Conservation (phyloP, 345 rosid genomes). For the Turritis glabra region DNA sequence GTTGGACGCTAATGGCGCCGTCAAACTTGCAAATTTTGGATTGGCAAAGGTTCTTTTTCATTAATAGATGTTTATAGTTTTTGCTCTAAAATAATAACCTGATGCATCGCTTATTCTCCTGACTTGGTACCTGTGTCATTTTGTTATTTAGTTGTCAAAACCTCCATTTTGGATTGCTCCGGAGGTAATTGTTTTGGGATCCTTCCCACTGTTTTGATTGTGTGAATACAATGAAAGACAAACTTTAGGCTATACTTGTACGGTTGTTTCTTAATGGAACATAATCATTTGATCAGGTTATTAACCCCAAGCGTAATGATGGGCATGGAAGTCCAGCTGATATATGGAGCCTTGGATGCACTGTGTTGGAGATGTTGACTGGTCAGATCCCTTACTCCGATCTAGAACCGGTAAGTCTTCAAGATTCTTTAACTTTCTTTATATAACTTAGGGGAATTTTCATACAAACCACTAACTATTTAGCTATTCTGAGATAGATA, state of each 20-base stretch:
- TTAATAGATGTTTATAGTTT: slow-evolving; percentile 12
- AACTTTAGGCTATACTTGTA: not conserved
- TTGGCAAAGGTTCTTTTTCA: slow-evolving; percentile 75
- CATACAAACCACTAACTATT: not conserved
- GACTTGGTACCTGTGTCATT: not conserved
- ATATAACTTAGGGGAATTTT: not conserved
- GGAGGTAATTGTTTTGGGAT: slow-evolving; percentile 54
- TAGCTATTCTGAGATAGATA: not conserved
- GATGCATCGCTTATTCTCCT: not conserved
- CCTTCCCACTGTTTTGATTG: not conserved
- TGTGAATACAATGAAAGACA: slow-evolving; percentile 10
- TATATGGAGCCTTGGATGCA: slow-evolving; percentile 96
- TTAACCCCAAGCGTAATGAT: slow-evolving; percentile 48
- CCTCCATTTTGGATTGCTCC: slow-evolving; percentile 99
- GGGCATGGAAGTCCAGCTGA: slow-evolving; percentile 88
- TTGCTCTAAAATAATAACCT: not conserved
- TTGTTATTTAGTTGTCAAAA: slow-evolving; percentile 64
- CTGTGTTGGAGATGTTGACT: slow-evolving; percentile 85
- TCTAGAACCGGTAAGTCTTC: slow-evolving; percentile 60
- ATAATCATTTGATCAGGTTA: slow-evolving; percentile 53
- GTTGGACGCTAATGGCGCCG: slow-evolving; percentile 71
- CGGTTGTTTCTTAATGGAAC: slow-evolving; percentile 2
- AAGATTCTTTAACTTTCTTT: not conserved
- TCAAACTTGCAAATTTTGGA: slow-evolving; percentile 96
- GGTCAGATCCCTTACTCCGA: slow-evolving; percentile 56